A percentile compares a stretch with the other conserved stretches of the same genome.
Evolutionary conservation across 176 grass and related monocot species (phyloP).

Genomic region (Chrysopogon serrulatus): DNA sequence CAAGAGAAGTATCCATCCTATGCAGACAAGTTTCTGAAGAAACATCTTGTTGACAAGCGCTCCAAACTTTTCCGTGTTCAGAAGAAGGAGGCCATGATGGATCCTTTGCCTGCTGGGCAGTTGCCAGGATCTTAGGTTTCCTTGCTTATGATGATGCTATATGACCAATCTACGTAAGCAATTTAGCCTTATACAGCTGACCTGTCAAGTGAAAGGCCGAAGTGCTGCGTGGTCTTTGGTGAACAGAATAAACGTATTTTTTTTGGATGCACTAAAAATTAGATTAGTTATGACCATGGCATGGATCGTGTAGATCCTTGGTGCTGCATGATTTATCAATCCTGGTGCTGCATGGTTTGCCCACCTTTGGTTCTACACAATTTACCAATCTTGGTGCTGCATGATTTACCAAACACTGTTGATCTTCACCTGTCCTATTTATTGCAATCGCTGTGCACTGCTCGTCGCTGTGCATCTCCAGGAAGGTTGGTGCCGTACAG

Average conservation of each 20-base stretch:
- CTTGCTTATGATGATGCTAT: not conserved
- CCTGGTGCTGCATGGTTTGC: not conserved
- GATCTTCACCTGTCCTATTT: not conserved
- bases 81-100: not conserved
- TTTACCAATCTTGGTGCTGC: not conserved
- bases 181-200: not conserved
- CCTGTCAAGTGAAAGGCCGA: not conserved
- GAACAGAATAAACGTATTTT: not conserved
- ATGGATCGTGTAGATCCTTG: not conserved
- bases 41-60: slow-evolving; percentile 18
- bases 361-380: not conserved
- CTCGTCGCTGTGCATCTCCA: not conserved
- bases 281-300: not conserved
- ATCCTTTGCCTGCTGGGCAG: not conserved
- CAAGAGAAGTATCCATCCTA: slow-evolving; percentile 55
- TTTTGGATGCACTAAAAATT: not conserved
- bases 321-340: not conserved
- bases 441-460: not conserved
- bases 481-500: not conserved
- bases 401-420: not conserved
- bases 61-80: not conserved
- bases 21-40: slow-evolving; percentile 52
- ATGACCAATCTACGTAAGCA: not conserved
- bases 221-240: not conserved
- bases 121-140: not conserved